Conservation (phyloP, 2,329 filamentous ascomycete genomes). For the Ascochyta lentis region DNA sequence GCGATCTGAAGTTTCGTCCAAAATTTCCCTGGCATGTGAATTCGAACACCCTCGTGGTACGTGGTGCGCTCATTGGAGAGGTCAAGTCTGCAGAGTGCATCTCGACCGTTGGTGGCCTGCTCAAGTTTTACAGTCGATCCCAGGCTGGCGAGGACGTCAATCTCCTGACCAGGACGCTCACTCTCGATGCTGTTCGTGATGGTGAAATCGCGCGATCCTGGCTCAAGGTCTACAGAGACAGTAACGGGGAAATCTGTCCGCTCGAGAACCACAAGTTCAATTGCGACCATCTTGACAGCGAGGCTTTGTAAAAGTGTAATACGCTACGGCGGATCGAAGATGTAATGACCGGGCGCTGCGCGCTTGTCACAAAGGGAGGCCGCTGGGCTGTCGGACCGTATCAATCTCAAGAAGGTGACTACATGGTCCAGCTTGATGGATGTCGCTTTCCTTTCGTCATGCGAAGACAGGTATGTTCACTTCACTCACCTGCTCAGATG, state of each 20-base stretch:
- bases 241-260: not conserved
- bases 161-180: not conserved
- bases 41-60: not conserved
- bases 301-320: not conserved
- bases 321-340: not conserved
- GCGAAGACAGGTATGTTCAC: not conserved
- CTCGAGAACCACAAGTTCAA: not conserved
- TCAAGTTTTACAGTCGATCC: not conserved
- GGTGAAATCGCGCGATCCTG: not conserved
- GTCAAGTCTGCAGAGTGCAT: not conserved
- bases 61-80: not conserved
- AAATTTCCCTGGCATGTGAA: not conserved
- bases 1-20: not conserved
- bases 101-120: not conserved
- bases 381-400: not conserved
- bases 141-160: not conserved
- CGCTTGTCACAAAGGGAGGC: not conserved
- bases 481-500: not conserved
- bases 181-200: not conserved
- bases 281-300: not conserved
- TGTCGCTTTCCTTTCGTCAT: constrained; percentile 2
- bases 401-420: not conserved
- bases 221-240: not conserved
- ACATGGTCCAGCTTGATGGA: not conserved
- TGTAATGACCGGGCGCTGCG: not conserved